Evolutionary conservation across 495 filamentous ascomycete genomes (phyloP).

Genomic region (Aspergillus cavernicola): DNA sequence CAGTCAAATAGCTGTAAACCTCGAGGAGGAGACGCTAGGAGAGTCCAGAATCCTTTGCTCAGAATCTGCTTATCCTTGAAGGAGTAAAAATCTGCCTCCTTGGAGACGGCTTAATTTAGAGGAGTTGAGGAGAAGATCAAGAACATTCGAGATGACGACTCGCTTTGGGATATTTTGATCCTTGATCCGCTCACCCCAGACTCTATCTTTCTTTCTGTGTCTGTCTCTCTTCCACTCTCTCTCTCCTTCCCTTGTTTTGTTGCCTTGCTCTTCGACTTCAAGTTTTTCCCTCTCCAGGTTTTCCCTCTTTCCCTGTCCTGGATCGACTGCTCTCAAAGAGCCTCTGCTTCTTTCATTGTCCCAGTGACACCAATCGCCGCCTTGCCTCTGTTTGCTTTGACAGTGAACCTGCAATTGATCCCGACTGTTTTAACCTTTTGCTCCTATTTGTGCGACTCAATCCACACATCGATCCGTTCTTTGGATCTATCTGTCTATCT

Average conservation of each 20-base stretch:
- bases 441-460: constrained; percentile 14
- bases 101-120: background rate
- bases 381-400: constrained; percentile 13
- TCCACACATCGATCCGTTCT: constrained; percentile 9
- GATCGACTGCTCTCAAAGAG: background rate
- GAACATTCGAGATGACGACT: constrained; percentile 1
- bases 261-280: too few species aligned
- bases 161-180: background rate
- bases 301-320: background rate
- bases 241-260: too few species aligned
- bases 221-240: background rate
- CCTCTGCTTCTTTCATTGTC: constrained; percentile 2
- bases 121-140: background rate
- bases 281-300: background rate
- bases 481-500: constrained; percentile 9
- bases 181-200: background rate
- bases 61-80: constrained; percentile 7
- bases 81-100: background rate
- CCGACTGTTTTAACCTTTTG: constrained; percentile 4
- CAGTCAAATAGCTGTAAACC: background rate
- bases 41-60: background rate
- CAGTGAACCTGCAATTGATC: constrained; percentile 14
- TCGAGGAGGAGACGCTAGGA: background rate
- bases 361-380: constrained; percentile 2
- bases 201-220: background rate